phyloP scores from a whole-genome alignment of 2,329 filamentous ascomycete species.

The Curvularia lunata region DNA sequence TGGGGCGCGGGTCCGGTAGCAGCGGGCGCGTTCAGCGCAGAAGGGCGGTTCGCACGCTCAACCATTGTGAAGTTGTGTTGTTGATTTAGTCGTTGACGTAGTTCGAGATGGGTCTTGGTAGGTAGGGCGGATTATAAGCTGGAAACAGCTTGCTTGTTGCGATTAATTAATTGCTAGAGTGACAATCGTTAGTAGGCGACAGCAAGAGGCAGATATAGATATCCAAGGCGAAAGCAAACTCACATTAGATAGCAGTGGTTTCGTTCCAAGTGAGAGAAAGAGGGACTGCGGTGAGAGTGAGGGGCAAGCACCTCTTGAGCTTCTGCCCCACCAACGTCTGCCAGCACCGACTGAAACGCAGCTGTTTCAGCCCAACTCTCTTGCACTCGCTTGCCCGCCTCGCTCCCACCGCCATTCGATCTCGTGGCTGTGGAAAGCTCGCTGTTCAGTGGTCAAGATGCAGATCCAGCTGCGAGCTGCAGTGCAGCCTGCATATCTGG shows the following conservation, averaged over 20 bases:
- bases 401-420: slow-evolving; percentile 5
- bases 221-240: slow-evolving; percentile 6
- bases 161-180: slow-evolving; percentile 4
- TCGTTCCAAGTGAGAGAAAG: slow-evolving; percentile 16
- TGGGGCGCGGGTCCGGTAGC: slow-evolving; percentile 70
- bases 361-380: slow-evolving; percentile 27
- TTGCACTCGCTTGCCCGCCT: slow-evolving; percentile 16
- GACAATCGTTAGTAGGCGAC: background rate
- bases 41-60: slow-evolving; percentile 83
- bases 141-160: background rate
- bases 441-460: slow-evolving; percentile 3
- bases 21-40: slow-evolving; percentile 66
- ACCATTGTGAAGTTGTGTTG: slow-evolving; percentile 61
- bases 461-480: slow-evolving; percentile 5
- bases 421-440: slow-evolving; percentile 6
- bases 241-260: slow-evolving; percentile 15
- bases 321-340: slow-evolving; percentile 21
- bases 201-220: background rate
- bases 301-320: slow-evolving; percentile 27
- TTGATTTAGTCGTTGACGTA: slow-evolving; percentile 5
- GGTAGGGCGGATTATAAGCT: background rate
- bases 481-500: slow-evolving; percentile 15
- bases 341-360: slow-evolving; percentile 25
- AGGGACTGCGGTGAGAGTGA: slow-evolving; percentile 25
- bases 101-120: slow-evolving; percentile 9